These are phyloP conservation scores for Cyclotella baltica DNA, from an alignment of 108 stramenopile genomes.

Conservation along the genomic window DNA sequence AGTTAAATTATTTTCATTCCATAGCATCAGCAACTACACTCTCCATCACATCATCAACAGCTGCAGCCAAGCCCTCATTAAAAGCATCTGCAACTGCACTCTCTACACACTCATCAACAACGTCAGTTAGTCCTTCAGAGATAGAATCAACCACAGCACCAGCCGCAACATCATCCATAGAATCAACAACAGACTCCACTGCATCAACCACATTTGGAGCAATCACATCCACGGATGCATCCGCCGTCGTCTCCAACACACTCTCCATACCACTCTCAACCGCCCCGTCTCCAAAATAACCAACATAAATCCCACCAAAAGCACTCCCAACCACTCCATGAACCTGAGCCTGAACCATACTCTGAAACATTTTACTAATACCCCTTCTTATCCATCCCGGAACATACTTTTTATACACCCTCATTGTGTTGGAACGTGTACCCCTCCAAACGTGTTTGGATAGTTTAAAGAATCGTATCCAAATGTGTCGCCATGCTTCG, in stretches of 20 bases:
- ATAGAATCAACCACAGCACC: slow-evolving; percentile 6
- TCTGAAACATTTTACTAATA: slow-evolving; percentile 33
- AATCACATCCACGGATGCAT: slow-evolving; percentile 13
- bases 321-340: slow-evolving; percentile 8
- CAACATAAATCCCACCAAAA: slow-evolving; percentile 15
- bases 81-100: slow-evolving; percentile 14
- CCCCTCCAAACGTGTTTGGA: slow-evolving; percentile 28
- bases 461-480: slow-evolving; percentile 34
- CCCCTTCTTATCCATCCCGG: slow-evolving; percentile 48
- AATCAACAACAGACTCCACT: slow-evolving; percentile 6
- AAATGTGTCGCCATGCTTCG: slow-evolving; percentile 51
- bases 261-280: slow-evolving; percentile 7
- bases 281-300: slow-evolving; percentile 7
- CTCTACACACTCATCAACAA: slow-evolving; percentile 5
- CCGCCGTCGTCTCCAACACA: slow-evolving; percentile 11
- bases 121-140: slow-evolving; percentile 9
- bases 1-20: slow-evolving; percentile 10
- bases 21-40: not conserved
- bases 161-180: slow-evolving; percentile 1
- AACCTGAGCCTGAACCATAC: slow-evolving; percentile 45
- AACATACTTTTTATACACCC: slow-evolving; percentile 9
- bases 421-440: not conserved
- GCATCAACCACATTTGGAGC: not conserved
- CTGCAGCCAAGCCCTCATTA: slow-evolving; percentile 9
- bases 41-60: slow-evolving; percentile 5